Base-by-base conservation (phyloP, 2,329 filamentous ascomycete genomes). In the Ceratocystis papillata region DNA sequence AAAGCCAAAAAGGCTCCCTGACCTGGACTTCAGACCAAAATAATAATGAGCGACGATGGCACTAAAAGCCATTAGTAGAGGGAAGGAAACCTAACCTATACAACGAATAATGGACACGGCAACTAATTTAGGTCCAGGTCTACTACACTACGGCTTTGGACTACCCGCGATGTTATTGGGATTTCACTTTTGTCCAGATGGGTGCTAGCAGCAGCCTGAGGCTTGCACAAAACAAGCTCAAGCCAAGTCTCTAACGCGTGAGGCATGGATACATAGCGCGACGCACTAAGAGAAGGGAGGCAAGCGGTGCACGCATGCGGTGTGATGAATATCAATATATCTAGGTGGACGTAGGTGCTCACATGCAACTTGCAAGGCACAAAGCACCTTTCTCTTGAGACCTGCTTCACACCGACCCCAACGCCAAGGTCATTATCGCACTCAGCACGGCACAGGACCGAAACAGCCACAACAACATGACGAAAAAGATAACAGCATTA, bases 161-260 rank as follows among this genome's bases (percentile, higher is more conserved):
- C 22, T 57, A 57, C 25, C 53, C 53, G 53, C 53, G 53, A 57
- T 57, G 53, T 28, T 57, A 2, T 57, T 30, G 22, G 53, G 53
- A 57, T 57, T 57, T 15, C 10, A 22, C 33, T 30, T 28, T 57
- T 50, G 17, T 50, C 46, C 6, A 50, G 46, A 50, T 50, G 46
- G n/a, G 46, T 50, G 46, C 46, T 50, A 50, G 45, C 45, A 48
- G 15, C 17, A 48, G 46, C 46, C 33, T 12, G 33, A 12, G 8
- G 33, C 37, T 41, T 50, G 17, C 7, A 50, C 5, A 20, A 10
- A 20, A 48, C 17, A 30, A 30, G 45, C 45, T 48, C 7, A 10
- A 50, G 46, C 46, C 20, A 50, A 22, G 46, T 20, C 45, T 41
- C 37, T 41, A 41, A 41, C 37, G 37, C 37, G 37, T 41, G 37